These are phyloP conservation scores for Coemansia sp. DNA, from an alignment of 192 early-diverging fungal genomes.

Conservation along the genomic window DNA sequence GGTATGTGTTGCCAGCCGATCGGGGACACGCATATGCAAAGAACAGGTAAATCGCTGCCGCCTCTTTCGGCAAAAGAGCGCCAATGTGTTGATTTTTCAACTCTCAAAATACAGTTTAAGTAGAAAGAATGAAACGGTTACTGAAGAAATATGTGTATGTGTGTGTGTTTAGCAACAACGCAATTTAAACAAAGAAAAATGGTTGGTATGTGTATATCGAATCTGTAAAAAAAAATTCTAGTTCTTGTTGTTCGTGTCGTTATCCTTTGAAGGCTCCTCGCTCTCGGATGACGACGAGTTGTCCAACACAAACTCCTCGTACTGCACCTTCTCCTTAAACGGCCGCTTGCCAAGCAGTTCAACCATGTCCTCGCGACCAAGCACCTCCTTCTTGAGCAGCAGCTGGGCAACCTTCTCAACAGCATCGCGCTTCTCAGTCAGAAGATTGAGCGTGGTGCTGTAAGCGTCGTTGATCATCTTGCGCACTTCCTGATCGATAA, in stretches of 20 bases:
- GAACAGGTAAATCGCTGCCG: too few species aligned
- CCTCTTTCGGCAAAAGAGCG: too few species aligned
- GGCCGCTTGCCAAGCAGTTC: constrained; percentile 80
- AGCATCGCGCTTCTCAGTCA: constrained; percentile 78
- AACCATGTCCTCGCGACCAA: constrained; percentile 96
- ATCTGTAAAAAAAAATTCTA: constrained; percentile 6
- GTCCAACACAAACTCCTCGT: constrained; percentile 64
- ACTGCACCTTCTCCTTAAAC: constrained; percentile 70
- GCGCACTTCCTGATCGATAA: constrained; percentile 96
- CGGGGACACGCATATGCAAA: too few species aligned
- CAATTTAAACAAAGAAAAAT: too few species aligned
- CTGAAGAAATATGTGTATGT: too few species aligned
- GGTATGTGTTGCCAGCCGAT: too few species aligned
- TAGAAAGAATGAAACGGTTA: too few species aligned
- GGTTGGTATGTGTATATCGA: not conserved
- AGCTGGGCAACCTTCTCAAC: constrained; percentile 92
- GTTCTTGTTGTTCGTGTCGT: constrained; percentile 7
- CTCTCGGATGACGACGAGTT: constrained; percentile 27
- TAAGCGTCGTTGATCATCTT: constrained; percentile 79
- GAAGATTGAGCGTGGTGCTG: constrained; percentile 73
- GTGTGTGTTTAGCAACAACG: too few species aligned
- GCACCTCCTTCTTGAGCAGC: constrained; percentile 95
- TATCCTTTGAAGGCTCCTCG: not conserved
- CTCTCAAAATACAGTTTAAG: too few species aligned
- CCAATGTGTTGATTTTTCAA: too few species aligned